Evolutionary conservation across 2,329 filamentous ascomycete genomes (phyloP).

Genomic region (Pseudophaeomoniella oleicola): DNA sequence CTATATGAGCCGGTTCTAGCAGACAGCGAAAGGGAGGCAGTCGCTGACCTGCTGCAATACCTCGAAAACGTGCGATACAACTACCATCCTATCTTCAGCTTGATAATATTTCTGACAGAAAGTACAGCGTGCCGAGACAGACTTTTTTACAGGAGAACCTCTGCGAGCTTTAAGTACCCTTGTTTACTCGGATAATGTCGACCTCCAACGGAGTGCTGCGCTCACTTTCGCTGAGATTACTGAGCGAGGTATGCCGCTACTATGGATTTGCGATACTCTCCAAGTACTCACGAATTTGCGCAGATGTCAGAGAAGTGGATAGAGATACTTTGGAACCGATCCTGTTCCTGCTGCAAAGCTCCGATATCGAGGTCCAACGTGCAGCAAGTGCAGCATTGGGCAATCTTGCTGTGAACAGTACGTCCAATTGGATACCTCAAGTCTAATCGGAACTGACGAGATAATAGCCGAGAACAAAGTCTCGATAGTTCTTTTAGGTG

Average conservation of each 20-base stretch:
- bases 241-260: constrained; percentile 60
- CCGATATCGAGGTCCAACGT: constrained; percentile 92
- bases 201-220: constrained; percentile 91
- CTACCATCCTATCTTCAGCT: background rate
- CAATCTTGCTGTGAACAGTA: constrained; percentile 95
- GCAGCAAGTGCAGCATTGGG: constrained; percentile 91
- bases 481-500: constrained; percentile 81
- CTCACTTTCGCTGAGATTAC: constrained; percentile 98
- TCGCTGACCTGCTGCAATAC: constrained; percentile 87
- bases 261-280: background rate
- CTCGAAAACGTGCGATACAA: constrained; percentile 75
- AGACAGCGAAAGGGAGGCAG: constrained; percentile 91
- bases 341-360: constrained; percentile 82
- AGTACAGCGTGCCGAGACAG: constrained; percentile 74
- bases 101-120: constrained; percentile 8
- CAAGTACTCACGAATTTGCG: background rate
- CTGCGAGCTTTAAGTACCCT: constrained; percentile 86
- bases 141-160: constrained; percentile 95
- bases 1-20: constrained; percentile 78
- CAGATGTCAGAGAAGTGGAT: constrained; percentile 94
- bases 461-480: constrained; percentile 90
- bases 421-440: constrained; percentile 18
- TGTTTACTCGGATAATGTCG: constrained; percentile 97
- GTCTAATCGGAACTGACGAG: constrained; percentile 25
- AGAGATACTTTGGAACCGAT: constrained; percentile 92